phyloP scores from a whole-genome alignment of 768 basidiomycete genomes.

The Pisolithus microcarpus region DNA sequence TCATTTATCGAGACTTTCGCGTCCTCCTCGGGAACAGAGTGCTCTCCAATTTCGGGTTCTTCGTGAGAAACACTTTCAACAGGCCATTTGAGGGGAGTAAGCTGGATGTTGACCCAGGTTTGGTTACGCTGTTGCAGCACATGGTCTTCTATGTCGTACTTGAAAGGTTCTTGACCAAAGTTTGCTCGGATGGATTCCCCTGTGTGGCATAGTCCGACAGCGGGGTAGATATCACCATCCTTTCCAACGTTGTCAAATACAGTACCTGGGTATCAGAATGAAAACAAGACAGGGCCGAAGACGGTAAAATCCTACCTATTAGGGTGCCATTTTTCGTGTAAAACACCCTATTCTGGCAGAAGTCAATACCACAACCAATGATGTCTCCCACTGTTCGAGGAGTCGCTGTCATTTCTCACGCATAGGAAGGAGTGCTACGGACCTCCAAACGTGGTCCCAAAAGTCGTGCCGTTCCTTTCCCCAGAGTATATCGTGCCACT shows the following conservation, averaged over 20 bases:
- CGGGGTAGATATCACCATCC: slow-evolving; percentile 66
- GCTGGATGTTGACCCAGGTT: slow-evolving; percentile 63
- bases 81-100: slow-evolving; percentile 46
- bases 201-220: slow-evolving; percentile 79
- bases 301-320: slow-evolving; percentile 40
- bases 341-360: slow-evolving; percentile 70
- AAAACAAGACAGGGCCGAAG: slow-evolving; percentile 2
- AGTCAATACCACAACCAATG: slow-evolving; percentile 91
- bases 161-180: slow-evolving; percentile 82
- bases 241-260: slow-evolving; percentile 70
- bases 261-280: slow-evolving; percentile 35
- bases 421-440: slow-evolving; percentile 22
- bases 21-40: slow-evolving; percentile 31
- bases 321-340: slow-evolving; percentile 83
- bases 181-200: slow-evolving; percentile 79
- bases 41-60: slow-evolving; percentile 1
- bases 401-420: not conserved
- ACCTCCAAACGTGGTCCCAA: slow-evolving; percentile 80
- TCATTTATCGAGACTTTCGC: slow-evolving; percentile 57
- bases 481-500: slow-evolving; percentile 74
- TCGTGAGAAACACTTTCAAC: slow-evolving; percentile 10
- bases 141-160: slow-evolving; percentile 84
- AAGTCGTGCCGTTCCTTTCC: slow-evolving; percentile 63
- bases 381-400: slow-evolving; percentile 63
- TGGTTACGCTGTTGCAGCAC: slow-evolving; percentile 62